Conservation (phyloP, 2,329 filamentous ascomycete genomes). For the Beauveria varroae region DNA sequence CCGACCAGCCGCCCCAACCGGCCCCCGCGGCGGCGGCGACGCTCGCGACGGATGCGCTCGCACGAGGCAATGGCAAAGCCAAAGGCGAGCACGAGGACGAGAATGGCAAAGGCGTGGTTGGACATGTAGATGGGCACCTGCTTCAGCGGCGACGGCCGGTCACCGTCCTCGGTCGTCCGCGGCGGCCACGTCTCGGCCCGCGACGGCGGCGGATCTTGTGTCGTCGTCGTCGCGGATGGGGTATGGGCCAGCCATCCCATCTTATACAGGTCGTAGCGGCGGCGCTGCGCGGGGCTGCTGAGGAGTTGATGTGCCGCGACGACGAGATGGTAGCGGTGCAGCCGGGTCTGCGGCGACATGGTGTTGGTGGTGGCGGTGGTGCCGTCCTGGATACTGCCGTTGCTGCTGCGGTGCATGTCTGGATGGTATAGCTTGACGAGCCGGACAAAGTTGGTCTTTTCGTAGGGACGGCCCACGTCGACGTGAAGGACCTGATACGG, state of each 20-base stretch:
- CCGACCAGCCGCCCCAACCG: not conserved
- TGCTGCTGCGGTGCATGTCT: conserved; percentile 6
- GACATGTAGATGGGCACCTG: conserved; percentile 12
- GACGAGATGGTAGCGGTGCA: conserved; percentile 14
- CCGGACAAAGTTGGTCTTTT: conserved; percentile 14
- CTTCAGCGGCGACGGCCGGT: conserved; percentile 14
- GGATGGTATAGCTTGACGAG: conserved; percentile 18
- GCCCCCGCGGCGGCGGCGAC: conserved; percentile 26
- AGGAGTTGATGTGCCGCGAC: conserved; percentile 15
- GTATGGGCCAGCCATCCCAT: conserved; percentile 6
- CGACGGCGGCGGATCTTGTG: no score
- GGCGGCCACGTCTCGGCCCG: no score
- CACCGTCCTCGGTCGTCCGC: no score
- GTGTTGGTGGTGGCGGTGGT: not conserved
- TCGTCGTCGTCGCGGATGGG: not conserved
- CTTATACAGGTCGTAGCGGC: conserved; percentile 12
- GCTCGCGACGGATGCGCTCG: not conserved
- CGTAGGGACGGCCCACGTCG: conserved; percentile 7
- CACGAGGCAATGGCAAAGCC: conserved; percentile 5
- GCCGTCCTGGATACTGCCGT: no score
- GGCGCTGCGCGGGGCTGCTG: conserved; percentile 9
- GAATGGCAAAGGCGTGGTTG: conserved; percentile 12
- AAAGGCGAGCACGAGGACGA: conserved; percentile 12
- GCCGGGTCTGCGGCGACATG: not conserved
- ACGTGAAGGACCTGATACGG: conserved; percentile 15